These are phyloP conservation scores for Torulaspora globosa DNA, from an alignment of 1,139 yeast species.

Conservation along the genomic window DNA sequence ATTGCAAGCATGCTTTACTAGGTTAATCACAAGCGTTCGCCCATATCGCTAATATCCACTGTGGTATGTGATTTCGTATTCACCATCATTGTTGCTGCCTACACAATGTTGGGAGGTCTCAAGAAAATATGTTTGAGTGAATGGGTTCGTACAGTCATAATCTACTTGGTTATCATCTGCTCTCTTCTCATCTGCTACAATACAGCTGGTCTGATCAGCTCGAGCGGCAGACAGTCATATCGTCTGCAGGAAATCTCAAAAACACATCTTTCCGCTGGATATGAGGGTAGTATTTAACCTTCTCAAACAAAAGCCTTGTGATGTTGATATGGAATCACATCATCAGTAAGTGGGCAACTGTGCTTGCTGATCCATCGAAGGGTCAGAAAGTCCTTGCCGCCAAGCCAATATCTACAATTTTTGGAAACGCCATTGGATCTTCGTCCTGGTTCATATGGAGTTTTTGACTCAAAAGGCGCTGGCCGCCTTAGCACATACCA, in stretches of 20 bases:
- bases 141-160: conserved; percentile 37
- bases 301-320: conserved; percentile 26
- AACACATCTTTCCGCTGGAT: conserved; percentile 14
- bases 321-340: conserved; percentile 33
- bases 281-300: conserved; percentile 28
- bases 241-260: conserved; percentile 36
- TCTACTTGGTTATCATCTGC: conserved; percentile 19
- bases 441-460: conserved; percentile 38
- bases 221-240: conserved; percentile 35
- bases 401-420: conserved; percentile 32
- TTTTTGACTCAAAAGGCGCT: conserved; percentile 43
- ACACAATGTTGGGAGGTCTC: conserved; percentile 52
- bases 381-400: conserved; percentile 43
- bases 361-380: conserved; percentile 41
- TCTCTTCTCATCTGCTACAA: conserved; percentile 25
- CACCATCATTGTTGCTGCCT: conserved; percentile 51
- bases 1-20: conserved; percentile 43
- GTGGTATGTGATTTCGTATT: conserved; percentile 49
- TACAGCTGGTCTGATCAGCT: conserved; percentile 27
- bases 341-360: conserved; percentile 32
- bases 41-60: conserved; percentile 43
- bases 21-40: conserved; percentile 41
- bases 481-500: conserved; percentile 47
- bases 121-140: conserved; percentile 47
- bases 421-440: conserved; percentile 42